Evolutionary conservation across 2,329 filamentous ascomycete genomes (phyloP).

Genomic region (Zymoseptoria pseudotritici): DNA sequence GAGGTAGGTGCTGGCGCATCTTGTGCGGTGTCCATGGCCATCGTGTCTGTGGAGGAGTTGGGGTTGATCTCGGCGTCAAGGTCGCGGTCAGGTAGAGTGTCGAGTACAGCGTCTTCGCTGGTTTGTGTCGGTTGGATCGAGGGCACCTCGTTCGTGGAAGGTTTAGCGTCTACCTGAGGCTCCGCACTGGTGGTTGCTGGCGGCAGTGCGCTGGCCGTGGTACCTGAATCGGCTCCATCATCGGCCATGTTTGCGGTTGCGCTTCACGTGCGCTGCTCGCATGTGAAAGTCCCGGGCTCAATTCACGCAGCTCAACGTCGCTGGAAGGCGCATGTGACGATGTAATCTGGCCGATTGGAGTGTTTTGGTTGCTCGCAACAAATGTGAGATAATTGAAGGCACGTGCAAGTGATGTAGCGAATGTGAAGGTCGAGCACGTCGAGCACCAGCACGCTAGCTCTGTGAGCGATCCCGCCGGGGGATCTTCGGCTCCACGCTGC

Average conservation of each 20-base stretch:
- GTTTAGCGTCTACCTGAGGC: background rate
- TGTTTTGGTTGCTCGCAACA: background rate
- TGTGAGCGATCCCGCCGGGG: background rate
- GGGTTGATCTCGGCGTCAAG: conserved; percentile 36
- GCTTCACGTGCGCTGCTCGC: background rate
- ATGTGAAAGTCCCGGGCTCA: background rate
- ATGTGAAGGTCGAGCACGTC: background rate
- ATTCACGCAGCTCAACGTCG: conserved; percentile 1
- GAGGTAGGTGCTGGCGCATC: conserved; percentile 47
- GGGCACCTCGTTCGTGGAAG: conserved; percentile 1
- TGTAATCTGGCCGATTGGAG: background rate
- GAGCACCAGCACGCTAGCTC: background rate
- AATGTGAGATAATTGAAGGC: background rate
- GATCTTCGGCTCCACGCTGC: background rate
- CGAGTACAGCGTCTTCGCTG: conserved; percentile 30
- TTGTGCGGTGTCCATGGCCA: conserved; percentile 33
- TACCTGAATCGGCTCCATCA: background rate
- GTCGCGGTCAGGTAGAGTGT: conserved; percentile 25
- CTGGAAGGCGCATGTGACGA: background rate
- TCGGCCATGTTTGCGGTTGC: background rate
- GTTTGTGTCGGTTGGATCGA: conserved; percentile 9
- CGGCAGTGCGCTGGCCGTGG: conserved; percentile 1
- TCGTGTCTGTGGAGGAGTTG: conserved; percentile 11
- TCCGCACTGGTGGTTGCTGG: conserved; percentile 1
- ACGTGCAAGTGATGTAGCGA: background rate